A percentile compares a stretch with the other conserved stretches of the same genome.
These are phyloP conservation scores for Platismatia glauca DNA, from an alignment of 495 filamentous ascomycete genomes.

Conservation along the genomic window DNA sequence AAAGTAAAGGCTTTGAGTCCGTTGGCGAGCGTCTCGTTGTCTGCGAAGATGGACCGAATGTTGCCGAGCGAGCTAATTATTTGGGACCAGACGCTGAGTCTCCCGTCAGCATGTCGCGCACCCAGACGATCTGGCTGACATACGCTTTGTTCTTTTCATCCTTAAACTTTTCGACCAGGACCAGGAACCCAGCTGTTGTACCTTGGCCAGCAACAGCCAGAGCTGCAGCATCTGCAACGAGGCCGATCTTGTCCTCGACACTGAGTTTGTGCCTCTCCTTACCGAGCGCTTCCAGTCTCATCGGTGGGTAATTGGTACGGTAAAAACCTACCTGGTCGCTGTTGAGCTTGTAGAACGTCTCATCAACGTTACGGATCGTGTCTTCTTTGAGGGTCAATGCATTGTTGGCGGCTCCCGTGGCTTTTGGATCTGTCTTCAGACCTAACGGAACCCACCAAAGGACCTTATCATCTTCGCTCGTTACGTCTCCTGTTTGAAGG, in stretches of 20 bases:
- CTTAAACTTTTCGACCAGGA: conserved; percentile 71
- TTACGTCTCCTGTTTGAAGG: conserved; percentile 82
- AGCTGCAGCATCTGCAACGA: conserved; percentile 85
- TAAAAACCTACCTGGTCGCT: conserved; percentile 83
- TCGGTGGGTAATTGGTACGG: conserved; percentile 79
- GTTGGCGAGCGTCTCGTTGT: conserved; percentile 45
- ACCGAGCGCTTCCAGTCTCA: conserved; percentile 69
- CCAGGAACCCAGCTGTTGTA: conserved; percentile 66
- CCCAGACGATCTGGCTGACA: conserved; percentile 20
- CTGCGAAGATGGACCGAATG: conserved; percentile 55
- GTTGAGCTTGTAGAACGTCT: conserved; percentile 85
- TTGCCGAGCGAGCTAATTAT: conserved; percentile 61
- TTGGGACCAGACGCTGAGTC: conserved; percentile 66
- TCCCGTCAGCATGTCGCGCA: conserved; percentile 20
- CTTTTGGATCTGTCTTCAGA: conserved; percentile 48
- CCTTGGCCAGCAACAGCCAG: conserved; percentile 80
- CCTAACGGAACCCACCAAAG: conserved; percentile 95
- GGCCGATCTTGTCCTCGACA: conserved; percentile 81
- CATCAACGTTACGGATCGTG: conserved; percentile 62
- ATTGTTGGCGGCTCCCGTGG: conserved; percentile 42
- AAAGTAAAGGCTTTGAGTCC: conserved; percentile 68
- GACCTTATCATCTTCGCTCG: conserved; percentile 80
- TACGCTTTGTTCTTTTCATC: conserved; percentile 72
- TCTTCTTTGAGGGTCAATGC: conserved; percentile 70
- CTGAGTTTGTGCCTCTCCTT: conserved; percentile 61